Evolutionary conservation across 768 basidiomycete species (phyloP), one percentile per base, ranked within the genome.

Genomic region (Vishniacozyma victoriae): DNA sequence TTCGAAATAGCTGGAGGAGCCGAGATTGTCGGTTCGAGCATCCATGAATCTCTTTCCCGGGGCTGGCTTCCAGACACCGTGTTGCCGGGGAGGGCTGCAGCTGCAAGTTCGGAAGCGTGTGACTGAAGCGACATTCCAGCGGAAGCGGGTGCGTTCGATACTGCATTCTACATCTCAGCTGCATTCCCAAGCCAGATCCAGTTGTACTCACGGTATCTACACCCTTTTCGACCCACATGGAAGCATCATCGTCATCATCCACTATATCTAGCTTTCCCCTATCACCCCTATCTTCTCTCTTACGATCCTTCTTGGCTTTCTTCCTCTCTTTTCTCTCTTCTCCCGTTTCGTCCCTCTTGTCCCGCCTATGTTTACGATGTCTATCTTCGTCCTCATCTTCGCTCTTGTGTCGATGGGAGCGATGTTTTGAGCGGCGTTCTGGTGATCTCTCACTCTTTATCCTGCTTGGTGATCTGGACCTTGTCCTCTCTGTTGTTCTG

Each of bases 41-140:
- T 93, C 92, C 92, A 96, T 29, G 87, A 83, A 53, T 91, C 89
- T 16, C 89, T 54, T 27, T 68, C 64, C 25, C 80, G 75, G 13
- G 84, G 58, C 22, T 72, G 72, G 0, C 79, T 74, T 54, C 80
- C 80, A 4, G 82, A 75, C 3, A 70, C 67, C 4, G 59, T 55
- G 4, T 73, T 54, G n/a, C 69, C 63, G 1, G 83, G 82, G n/a
- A 80, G 74, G 1, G 73, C 55, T 0, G 79, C 75, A 36, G 77
- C 75, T 20, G 75, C 72, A n/a, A 72, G 64, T 36, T 73, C 63
- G 38, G 75, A 69, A 24, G 83, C 81, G 35, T 80, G 75, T 1
- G 86, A 85, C 3, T 75, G 83, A 37, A 90, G 60, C 43, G 80
- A 78, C 50, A 92, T 76, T 55, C 83, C 82, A 54, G 83, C 80